phyloP scores from a whole-genome alignment of 2,329 filamentous ascomycete genomes.

The Aspergillus uvarum region DNA sequence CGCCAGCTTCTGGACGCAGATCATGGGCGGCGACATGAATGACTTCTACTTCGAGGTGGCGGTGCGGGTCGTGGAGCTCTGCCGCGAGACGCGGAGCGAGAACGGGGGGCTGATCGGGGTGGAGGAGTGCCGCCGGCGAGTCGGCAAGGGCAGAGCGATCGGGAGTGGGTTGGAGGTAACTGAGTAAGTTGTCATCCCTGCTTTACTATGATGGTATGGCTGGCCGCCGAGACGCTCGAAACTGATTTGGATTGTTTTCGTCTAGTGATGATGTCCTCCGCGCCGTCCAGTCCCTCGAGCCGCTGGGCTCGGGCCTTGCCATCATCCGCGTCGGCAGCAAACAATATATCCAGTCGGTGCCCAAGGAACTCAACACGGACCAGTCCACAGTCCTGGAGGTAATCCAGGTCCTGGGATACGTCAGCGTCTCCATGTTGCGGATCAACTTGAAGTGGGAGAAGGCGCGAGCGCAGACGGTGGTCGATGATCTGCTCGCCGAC shows the following conservation, averaged over 20 bases:
- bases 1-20: conserved; percentile 85
- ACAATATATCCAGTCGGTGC: conserved; percentile 86
- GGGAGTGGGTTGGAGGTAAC: conserved; percentile 75
- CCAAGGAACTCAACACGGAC: conserved; percentile 92
- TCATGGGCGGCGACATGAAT: conserved; percentile 86
- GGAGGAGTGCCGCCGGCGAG: conserved; percentile 72
- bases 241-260: neutral
- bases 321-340: conserved; percentile 80
- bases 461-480: conserved; percentile 79
- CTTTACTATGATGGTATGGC: neutral
- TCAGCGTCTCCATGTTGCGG: conserved; percentile 85
- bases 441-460: conserved; percentile 83
- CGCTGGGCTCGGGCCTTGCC: conserved; percentile 83
- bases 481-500: conserved; percentile 85
- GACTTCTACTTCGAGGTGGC: conserved; percentile 99
- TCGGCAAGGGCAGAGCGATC: conserved; percentile 70
- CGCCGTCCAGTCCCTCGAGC: conserved; percentile 81
- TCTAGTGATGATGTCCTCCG: conserved; percentile 80
- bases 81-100: conserved; percentile 77
- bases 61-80: conserved; percentile 92
- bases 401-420: conserved; percentile 83
- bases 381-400: conserved; percentile 91
- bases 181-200: conserved; percentile 55
- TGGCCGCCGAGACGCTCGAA: neutral
- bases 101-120: conserved; percentile 91